Base-by-base conservation (phyloP, 352 stramenopile genomes). In the Elongisporangium prolatum region DNA sequence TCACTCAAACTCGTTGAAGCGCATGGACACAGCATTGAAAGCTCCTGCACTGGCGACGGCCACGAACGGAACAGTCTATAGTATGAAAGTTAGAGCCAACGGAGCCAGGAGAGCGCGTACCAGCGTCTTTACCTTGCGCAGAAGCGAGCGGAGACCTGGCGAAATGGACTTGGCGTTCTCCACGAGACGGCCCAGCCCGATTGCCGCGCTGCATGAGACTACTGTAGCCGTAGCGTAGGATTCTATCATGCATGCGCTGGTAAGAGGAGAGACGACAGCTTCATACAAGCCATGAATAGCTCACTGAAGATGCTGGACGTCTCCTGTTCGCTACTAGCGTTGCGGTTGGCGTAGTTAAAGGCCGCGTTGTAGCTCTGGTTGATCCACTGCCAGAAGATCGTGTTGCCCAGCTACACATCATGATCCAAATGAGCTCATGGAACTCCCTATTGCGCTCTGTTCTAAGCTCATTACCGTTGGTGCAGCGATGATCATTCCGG, bases 331-430 rank as follows among this genome's bases (percentile, higher is more conserved):
- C 80, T 88, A 56, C 79, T 93, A 24, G 84, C 85, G 53, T 91
- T 93, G 59, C 87, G 81, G 67, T 96, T 96, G 25, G 87, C 81
- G 65, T 93, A 96, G 77, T 96, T 96, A 65, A 93, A 95, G 52
- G 83, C 85, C 1, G 85, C 84, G 67, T 91, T 94, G 72, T 93
- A 96, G 68, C 81, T 93, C 55, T 96, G 87, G 65, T 96, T 96
- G 53, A 91, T 68, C 87, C 87, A 96, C 61, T 96, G 87, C 82
- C 76, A 95, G 52, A 96, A 93, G 44, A 96, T 75, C 57, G 86
- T 93, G 67, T 91, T 91, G 55, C 52, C 75, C 25, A 89, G 57
- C 72, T 86, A 61, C 25, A 20, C 2, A 22, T 22, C 7, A 18
- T 25, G 22, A 48, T 63, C 16, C 21, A 52, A 64, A 11, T 25